Percentiles rank a stretch among this genome's conserved stretches.
phyloP scores from a whole-genome alignment of 495 filamentous ascomycete genomes.

The Annulohypoxylon stygium region DNA sequence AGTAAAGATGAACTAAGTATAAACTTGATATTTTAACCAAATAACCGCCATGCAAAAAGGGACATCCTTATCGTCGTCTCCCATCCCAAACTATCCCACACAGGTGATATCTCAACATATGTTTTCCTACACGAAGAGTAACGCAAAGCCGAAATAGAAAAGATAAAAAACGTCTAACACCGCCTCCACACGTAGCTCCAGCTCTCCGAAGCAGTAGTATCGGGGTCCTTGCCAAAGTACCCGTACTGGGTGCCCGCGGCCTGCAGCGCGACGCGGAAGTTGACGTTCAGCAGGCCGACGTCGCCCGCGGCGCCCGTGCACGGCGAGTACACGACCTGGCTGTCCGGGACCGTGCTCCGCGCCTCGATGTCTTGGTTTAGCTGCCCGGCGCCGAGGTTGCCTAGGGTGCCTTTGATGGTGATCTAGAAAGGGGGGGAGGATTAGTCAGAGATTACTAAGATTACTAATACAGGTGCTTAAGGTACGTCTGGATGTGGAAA shows the following conservation, averaged over 20 bases:
- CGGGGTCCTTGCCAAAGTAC: conserved; percentile 55
- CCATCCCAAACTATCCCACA: background rate
- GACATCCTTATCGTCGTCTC: background rate
- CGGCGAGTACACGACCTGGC: conserved; percentile 53
- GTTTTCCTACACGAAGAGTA: background rate
- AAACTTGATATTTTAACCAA: conserved; percentile 7
- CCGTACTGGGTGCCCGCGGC: conserved; percentile 50
- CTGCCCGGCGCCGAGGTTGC: conserved; percentile 43
- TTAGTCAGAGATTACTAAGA: no score
- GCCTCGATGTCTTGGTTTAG: conserved; percentile 52
- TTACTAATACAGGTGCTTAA: no score
- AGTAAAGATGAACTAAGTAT: conserved; percentile 12
- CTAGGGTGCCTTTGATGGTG: conserved; percentile 46
- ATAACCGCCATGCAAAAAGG: conserved; percentile 13
- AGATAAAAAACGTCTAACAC: conserved; percentile 48
- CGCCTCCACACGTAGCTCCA: conserved; percentile 60
- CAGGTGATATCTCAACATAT: background rate
- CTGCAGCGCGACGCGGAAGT: conserved; percentile 58
- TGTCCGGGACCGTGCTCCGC: conserved; percentile 44
- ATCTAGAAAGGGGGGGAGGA: conserved; percentile 17
- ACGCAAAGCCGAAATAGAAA: no score
- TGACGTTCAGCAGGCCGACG: conserved; percentile 60
- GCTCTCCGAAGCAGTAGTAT: conserved; percentile 50
- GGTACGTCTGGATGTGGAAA: background rate
- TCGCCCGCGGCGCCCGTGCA: conserved; percentile 53